phyloP scores from a whole-genome alignment of 148 eudicot species.

The Tetragonia tetragonoides region DNA sequence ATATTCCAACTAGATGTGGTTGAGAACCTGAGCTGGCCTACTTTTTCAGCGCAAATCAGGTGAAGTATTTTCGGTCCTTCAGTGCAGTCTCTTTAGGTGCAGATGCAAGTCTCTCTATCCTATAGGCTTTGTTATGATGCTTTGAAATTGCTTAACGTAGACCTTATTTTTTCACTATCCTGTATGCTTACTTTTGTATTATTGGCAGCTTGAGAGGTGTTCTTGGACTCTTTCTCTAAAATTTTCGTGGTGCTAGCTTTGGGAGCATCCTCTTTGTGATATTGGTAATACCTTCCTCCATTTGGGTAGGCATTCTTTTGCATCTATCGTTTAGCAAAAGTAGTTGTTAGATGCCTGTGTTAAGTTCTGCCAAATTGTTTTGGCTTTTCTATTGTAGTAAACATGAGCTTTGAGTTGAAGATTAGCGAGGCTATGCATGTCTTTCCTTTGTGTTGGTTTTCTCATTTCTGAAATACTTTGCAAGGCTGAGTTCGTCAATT shows the following conservation, averaged over 20 bases:
- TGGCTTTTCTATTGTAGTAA: neutral
- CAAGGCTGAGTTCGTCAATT: neutral
- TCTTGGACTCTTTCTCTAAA: constrained; percentile 26
- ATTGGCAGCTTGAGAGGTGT: constrained; percentile 31
- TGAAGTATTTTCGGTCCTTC: constrained; percentile 47
- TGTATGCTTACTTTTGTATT: constrained; percentile 24
- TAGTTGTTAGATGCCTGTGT: neutral
- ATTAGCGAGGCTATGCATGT: neutral
- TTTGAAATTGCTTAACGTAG: neutral
- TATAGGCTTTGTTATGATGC: constrained; percentile 9
- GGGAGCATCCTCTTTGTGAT: constrained; percentile 22
- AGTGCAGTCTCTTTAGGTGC: constrained; percentile 28
- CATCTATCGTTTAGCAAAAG: neutral
- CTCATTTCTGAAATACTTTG: neutral
- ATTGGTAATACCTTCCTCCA: constrained; percentile 24
- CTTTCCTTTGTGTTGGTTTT: neutral
- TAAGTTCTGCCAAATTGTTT: neutral
- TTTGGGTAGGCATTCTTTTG: neutral
- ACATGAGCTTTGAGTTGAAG: neutral
- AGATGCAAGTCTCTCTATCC: constrained; percentile 18
- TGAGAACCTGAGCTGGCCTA: constrained; percentile 60
- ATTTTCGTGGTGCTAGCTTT: constrained; percentile 29
- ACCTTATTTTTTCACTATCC: neutral
- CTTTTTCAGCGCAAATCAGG: constrained; percentile 53
- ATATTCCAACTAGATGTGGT: constrained; percentile 67